Conservation (phyloP, 371 early-diverging fungal genomes). For the Nematocida sp. region DNA sequence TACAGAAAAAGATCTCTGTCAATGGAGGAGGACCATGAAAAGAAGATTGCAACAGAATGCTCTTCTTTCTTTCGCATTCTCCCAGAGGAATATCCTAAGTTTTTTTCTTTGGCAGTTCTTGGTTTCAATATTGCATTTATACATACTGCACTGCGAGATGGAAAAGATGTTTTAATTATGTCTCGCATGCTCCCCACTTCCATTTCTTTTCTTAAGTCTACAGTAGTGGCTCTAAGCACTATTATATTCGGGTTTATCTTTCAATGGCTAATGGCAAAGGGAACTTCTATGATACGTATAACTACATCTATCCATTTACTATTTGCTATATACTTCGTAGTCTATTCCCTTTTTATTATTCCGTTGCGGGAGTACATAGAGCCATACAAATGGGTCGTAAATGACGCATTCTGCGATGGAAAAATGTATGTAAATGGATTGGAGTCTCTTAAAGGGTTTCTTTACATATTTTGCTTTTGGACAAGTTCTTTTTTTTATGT, state of each 20-base stretch:
- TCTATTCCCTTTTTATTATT: constrained; percentile 57
- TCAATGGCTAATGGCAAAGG: constrained; percentile 58
- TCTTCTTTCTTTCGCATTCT: constrained; percentile 61
- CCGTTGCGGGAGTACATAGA: constrained; percentile 56
- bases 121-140: constrained; percentile 65
- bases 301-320: constrained; percentile 46
- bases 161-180: constrained; percentile 66
- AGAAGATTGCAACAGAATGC: constrained; percentile 25
- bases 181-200: constrained; percentile 62
- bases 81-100: constrained; percentile 59
- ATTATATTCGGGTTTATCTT: constrained; percentile 57
- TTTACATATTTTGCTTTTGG: constrained; percentile 60
- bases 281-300: constrained; percentile 52
- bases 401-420: constrained; percentile 59
- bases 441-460: constrained; percentile 54
- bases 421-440: constrained; percentile 53
- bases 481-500: constrained; percentile 64
- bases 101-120: constrained; percentile 61
- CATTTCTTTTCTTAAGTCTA: constrained; percentile 61
- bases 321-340: constrained; percentile 61
- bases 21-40: constrained; percentile 63
- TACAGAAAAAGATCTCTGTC: constrained; percentile 38
- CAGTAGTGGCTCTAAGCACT: constrained; percentile 55
- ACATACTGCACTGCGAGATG: constrained; percentile 67
- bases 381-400: constrained; percentile 47